Base-by-base conservation (phyloP, 2,329 filamentous ascomycete species). In the Domatiomyces catenatus region DNA sequence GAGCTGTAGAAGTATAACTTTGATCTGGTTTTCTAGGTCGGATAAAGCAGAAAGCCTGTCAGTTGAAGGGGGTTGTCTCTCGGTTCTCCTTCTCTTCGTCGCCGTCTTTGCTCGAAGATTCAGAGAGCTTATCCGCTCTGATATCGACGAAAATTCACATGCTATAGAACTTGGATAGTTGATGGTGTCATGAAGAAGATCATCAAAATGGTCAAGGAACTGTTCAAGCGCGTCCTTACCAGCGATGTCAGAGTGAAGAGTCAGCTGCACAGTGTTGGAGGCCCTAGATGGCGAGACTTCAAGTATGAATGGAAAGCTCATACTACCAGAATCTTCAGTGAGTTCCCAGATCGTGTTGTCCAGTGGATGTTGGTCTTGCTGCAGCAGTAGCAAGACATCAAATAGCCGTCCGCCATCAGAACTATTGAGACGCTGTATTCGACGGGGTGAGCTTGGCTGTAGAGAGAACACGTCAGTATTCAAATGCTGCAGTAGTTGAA, bases 301-400 rank as follows among this genome's bases (percentile, higher is more conserved):
- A 54, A 85, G 82, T 10, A 93, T 83, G 43, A 94, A 64, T 0
- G 86, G 84, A 15, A 85, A 73, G 47, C 83, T 75, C 54, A 84
- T 73, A 2, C 75, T 69, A 28, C 77, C 75, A 47, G 68, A 60
- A 46, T 80, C 75, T 8, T 71, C 63, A 45, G 73, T 59, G 22
- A 75, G 59, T 18, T 62, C 67, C 76, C 76, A 79, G 36, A 78
- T 68, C 1, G 60, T 55, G n/a, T 63, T 26, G 54, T 78, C 67
- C 6, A 78, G 62, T 1, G 63, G 54, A 8, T 56, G 50, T 5
- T 70, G 60, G 0, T 76, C 71, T 44, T 82, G 80, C 61, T 95
- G 89, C 8, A 94, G 69, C 47, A 95, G 76, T 15, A 95, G 69
- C 26, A 94, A 67, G 1, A 83, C 85, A 61, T 94, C 86, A 62